Base-by-base conservation (phyloP, 352 stramenopile genomes). In the Thalassiosira sp. region DNA sequence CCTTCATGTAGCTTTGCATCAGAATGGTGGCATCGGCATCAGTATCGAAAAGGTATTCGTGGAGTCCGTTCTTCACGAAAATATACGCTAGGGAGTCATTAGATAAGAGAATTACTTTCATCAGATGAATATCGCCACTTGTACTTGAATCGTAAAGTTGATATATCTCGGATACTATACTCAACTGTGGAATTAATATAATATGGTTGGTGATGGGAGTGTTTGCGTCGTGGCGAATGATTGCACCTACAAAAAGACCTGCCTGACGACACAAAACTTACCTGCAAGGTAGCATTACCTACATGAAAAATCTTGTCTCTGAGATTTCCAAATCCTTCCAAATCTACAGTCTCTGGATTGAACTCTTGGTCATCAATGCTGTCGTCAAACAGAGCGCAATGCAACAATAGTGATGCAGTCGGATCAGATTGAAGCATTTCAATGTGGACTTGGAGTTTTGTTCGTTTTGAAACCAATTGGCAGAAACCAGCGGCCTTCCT, bases 21-120 rank as follows among this genome's bases (percentile, higher is more conserved):
- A 51, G 1, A 37, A 13, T 15, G 3, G 42, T 68, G 24, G 43
- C 52, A 45, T 78, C 48, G 25, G 70, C 40, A 33, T 81, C 28
- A 45, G 52, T 40, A 61, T 87, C 78, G 75, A 77, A 85, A 1
- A 89, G 68, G 42, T 13, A 76, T n/a, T 73, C 24, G 27, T 79
- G 64, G 45, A 86, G 54, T 28, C 61, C 64, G 45, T 77, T 81
- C 37, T 87, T 89, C 1, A 81, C 22, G 5, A 85, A 45, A 27
- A 87, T 77, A 43, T 89, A 89, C 0, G 63, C 65, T 5, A 87
- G n/a, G 27, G 68, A 58, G 61, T 89, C 82, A 43, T 87, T 53
- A 8, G 64, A 64, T 10, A 84, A 59, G 24, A 77, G 45, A n/a
- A 27, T 18, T 28, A 69, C 33, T 69, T 77, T 81, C 25, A 81